phyloP scores from a whole-genome alignment of 202 grass and related monocot genomes.

The Alloteropsis angusta region DNA sequence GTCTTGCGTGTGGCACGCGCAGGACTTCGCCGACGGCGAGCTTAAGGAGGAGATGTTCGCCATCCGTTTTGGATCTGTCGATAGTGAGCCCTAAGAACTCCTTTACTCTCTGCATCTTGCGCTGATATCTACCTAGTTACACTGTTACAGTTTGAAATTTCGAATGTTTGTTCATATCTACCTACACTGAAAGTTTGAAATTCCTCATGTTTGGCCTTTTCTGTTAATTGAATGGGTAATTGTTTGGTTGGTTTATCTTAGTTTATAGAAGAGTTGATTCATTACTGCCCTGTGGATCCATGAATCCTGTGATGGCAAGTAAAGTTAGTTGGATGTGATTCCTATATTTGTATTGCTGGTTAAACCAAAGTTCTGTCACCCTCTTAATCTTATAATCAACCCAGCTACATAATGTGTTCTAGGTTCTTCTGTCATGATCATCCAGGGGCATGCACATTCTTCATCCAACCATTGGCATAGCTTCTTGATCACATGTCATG shows the following conservation, averaged over 20 bases:
- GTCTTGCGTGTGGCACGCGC: constrained; percentile 74
- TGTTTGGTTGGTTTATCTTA: neutral
- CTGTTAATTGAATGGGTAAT: neutral
- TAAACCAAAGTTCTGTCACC: neutral
- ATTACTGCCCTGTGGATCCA: neutral
- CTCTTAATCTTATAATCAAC: neutral
- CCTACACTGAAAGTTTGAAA: neutral
- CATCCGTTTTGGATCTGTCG: constrained; percentile 75
- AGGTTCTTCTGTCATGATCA: neutral
- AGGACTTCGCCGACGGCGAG: constrained; percentile 73
- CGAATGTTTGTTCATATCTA: neutral
- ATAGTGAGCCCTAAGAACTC: constrained; percentile 43
- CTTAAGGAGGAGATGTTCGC: constrained; percentile 81
- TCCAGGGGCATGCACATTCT: neutral
- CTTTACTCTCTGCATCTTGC: neutral
- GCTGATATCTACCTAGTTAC: neutral
- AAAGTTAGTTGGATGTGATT: neutral
- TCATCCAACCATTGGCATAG: neutral
- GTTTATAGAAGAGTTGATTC: neutral
- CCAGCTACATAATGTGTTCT: neutral
- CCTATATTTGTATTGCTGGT: neutral
- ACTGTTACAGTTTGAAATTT: neutral
- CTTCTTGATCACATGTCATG: neutral
- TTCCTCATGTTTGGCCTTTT: neutral
- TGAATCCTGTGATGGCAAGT: neutral